Evolutionary conservation across 345 rosid genomes (phyloP).

Genomic region (Salix arbutifolia): DNA sequence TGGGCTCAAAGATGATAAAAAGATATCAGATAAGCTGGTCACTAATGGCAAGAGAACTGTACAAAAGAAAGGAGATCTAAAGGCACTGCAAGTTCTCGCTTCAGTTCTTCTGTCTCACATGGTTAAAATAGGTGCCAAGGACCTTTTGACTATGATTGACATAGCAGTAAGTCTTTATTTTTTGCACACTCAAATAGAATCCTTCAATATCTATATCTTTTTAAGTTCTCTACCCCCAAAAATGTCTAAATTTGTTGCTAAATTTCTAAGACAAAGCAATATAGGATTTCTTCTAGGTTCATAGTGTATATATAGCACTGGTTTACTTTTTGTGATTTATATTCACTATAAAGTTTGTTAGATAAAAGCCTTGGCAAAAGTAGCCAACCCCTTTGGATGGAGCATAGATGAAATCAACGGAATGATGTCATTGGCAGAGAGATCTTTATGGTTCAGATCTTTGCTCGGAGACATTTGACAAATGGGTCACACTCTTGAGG

Average conservation of each 20-base stretch:
- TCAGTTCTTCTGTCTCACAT: slow-evolving; percentile 73
- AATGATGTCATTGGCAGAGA: too few relatives aligned
- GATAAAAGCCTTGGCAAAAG: too few relatives aligned
- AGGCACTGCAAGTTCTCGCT: slow-evolving; percentile 72
- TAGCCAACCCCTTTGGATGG: too few relatives aligned
- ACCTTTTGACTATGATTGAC: slow-evolving; percentile 68
- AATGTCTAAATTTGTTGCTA: not conserved
- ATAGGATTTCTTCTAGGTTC: not conserved
- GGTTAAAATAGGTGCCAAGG: slow-evolving; percentile 82
- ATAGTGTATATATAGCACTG: not conserved
- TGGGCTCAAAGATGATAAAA: slow-evolving; percentile 45
- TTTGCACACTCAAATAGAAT: not conserved
- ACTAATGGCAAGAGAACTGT: slow-evolving; percentile 31
- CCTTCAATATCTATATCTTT: not conserved
- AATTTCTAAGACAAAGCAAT: not conserved
- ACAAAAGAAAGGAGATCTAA: slow-evolving; percentile 61
- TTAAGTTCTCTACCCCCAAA: not conserved
- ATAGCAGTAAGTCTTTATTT: slow-evolving; percentile 58
- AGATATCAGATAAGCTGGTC: slow-evolving; percentile 31
- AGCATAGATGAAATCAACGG: too few relatives aligned
- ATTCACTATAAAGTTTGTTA: not conserved
- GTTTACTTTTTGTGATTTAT: not conserved
- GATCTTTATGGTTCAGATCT: too few relatives aligned
- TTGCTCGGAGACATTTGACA: too few relatives aligned
- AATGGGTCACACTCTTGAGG: too few relatives aligned